Evolutionary conservation across 345 rosid genomes (phyloP), one percentile per base, ranked within the genome.

Genomic region (Linum trigynum): DNA sequence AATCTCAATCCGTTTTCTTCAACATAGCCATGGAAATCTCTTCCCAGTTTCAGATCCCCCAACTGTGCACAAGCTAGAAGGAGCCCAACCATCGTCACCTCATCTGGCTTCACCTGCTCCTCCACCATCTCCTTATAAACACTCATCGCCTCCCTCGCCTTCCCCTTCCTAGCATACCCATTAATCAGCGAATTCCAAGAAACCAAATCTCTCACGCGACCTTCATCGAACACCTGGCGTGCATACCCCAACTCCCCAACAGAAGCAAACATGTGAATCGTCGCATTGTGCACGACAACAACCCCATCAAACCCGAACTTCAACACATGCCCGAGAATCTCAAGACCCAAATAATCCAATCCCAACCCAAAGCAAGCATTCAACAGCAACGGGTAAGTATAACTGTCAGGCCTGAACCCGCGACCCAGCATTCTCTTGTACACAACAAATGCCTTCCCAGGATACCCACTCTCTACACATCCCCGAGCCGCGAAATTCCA

Each of bases 141-240:
- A 40, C 57, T 5, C 12, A 92, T 38, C 2, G 98, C 94, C 60
- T 77, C 78, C 61, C 63, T 71, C 1, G 83, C 77, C 16, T 70
- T 38, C 0, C 87, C 87, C 59, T 80, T 64, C 76, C 78, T 85
- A 73, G 77, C 85, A 68, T 78, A 89, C 58, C 98, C 98, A 72
- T 81, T 82, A 73, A 89, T 89, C 85, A 92, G 79, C 38, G 80
- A 80, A 64, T 89, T 92, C 97, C 97, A 92, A 57, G 98, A 81
- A 75, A 92, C 92, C 81, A 83, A 82, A 65, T 90, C 86, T 65
- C 89, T 90, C 36, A 82, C 87, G 42, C 78, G 65, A 78, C 89
- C 63, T 84, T 78, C 81, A 76, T 88, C 94, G 58, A 92, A 92
- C 87, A 88, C 78, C 78, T 82, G 78, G 42, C 74, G 70, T 41